Percentiles rank a stretch among this genome's conserved stretches.
Conservation (phyloP, 257 asterid genomes). For the Perilla frutescens region DNA sequence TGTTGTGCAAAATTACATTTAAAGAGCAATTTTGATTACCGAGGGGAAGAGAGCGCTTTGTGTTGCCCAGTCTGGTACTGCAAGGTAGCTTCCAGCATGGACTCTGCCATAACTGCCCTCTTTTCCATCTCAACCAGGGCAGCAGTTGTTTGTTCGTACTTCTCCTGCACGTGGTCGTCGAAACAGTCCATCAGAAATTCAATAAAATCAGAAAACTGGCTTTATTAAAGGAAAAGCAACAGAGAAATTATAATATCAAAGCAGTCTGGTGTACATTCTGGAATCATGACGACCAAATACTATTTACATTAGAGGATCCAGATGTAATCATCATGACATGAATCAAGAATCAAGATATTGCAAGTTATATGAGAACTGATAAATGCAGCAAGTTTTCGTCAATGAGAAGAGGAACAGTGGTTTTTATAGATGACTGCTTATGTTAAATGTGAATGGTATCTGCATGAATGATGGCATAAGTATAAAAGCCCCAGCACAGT, state of each 20-base stretch:
- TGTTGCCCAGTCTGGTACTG: slow-evolving; percentile 91
- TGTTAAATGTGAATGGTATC: background rate
- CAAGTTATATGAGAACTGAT: background rate
- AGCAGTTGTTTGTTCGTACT: slow-evolving; percentile 65
- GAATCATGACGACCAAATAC: background rate
- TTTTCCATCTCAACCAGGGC: slow-evolving; percentile 82
- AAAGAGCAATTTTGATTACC: slow-evolving; percentile 47
- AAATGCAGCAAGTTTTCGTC: background rate
- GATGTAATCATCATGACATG: slow-evolving; percentile 7
- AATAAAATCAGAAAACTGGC: background rate
- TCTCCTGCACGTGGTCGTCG: slow-evolving; percentile 51
- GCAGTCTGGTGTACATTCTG: background rate
- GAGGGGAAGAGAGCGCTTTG: slow-evolving; percentile 79
- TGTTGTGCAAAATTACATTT: background rate
- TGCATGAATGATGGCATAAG: background rate
- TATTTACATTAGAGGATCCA: background rate
- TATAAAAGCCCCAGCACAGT: no score
- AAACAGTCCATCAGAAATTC: slow-evolving; percentile 13
- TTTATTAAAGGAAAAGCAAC: background rate
- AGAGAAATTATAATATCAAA: background rate
- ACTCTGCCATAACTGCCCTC: slow-evolving; percentile 92
- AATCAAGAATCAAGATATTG: slow-evolving; percentile 26
- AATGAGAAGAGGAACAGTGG: background rate
- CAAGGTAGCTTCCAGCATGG: slow-evolving; percentile 96
- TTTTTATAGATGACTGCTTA: no score